Conservation (phyloP, 768 basidiomycete species). For the Xanthoconium purpureum region DNA sequence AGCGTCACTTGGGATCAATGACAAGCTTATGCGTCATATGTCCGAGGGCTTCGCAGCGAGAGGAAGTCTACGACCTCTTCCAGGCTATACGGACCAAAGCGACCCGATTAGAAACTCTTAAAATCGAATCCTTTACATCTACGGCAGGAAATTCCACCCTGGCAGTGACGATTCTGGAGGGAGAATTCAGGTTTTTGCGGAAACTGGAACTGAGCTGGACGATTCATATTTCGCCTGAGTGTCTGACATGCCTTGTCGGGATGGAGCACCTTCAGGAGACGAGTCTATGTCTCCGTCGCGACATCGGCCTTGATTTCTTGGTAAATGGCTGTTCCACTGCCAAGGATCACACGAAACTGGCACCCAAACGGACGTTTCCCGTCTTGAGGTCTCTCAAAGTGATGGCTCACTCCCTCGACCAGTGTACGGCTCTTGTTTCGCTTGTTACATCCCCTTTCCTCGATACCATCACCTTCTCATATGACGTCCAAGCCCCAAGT, state of each 20-base stretch:
- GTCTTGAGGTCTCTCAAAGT: slow-evolving; percentile 24
- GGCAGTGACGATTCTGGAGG: slow-evolving; percentile 15
- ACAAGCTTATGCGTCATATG: slow-evolving; percentile 23
- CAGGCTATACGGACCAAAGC: slow-evolving; percentile 24
- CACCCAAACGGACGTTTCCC: slow-evolving; percentile 18
- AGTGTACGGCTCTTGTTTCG: slow-evolving; percentile 27
- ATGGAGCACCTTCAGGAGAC: slow-evolving; percentile 27
- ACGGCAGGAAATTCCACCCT: slow-evolving; percentile 6
- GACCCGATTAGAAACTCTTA: slow-evolving; percentile 15
- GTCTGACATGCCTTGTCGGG: slow-evolving; percentile 16
- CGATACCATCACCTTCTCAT: slow-evolving; percentile 23
- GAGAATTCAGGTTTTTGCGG: slow-evolving; percentile 20
- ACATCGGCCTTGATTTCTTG: slow-evolving; percentile 19
- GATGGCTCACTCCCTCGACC: slow-evolving; percentile 23
- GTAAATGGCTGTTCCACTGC: slow-evolving; percentile 2
- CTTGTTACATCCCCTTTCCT: slow-evolving; percentile 25
- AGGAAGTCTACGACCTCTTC: slow-evolving; percentile 22
- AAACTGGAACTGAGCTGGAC: slow-evolving; percentile 24
- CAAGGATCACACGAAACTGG: not conserved
- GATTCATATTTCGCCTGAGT: slow-evolving; percentile 24
- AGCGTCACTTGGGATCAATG: slow-evolving; percentile 15
- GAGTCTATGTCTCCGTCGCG: slow-evolving; percentile 14
- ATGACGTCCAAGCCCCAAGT: slow-evolving; percentile 26
- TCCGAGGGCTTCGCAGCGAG: slow-evolving; percentile 18
- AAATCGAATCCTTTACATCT: slow-evolving; percentile 24